Evolutionary conservation across 495 filamentous ascomycete species (phyloP), one percentile per base, ranked within the genome.

Genomic region (Venustampulla echinocandica): DNA sequence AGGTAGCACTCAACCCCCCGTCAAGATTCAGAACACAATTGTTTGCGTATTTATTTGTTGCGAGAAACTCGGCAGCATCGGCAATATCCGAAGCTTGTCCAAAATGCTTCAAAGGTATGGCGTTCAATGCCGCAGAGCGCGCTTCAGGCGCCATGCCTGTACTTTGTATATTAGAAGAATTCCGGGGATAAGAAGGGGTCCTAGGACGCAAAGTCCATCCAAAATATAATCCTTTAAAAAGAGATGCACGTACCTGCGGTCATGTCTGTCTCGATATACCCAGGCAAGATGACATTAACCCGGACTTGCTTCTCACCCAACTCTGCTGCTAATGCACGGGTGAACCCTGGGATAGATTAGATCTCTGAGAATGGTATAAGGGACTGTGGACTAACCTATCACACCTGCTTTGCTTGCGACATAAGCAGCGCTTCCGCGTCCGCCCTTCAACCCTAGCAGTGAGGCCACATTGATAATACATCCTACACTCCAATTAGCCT

Each of bases 1-100:
- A 85, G 15, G 71, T 64, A 11, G 82, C 84, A 55, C 85, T 87
- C 44, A 90, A 56, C 1, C 87, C 87, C 14, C 87, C 87, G 60
- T 93, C 87, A n/a, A 94, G 69, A 55, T 87, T 89, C 7, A 94
- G 69, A 20, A 89, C 74, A 64, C 85, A 89, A 46, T 90, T 90
- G 57, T 89, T 87, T 7, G 85, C 81, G 59, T 89, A 94, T 35
- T 75, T 60, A 61, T 88, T 92, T 22, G 67, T 69, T n/a, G 77
- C 81, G 14, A 94, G 73, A 61, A 92, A 93, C 22, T 78, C 62
- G 34, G 80, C 86, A 37, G 87, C 86, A 49, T 88, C 81, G n/a
- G 87, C 86, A 21, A 93, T 71, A 55, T 94, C 87, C 3, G 74
- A 67, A 10, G 74, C 62, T 6, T 69, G 61, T 10, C 87, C 87